phyloP scores from a whole-genome alignment of 768 basidiomycete species.

The Leccinum incarnatum region DNA sequence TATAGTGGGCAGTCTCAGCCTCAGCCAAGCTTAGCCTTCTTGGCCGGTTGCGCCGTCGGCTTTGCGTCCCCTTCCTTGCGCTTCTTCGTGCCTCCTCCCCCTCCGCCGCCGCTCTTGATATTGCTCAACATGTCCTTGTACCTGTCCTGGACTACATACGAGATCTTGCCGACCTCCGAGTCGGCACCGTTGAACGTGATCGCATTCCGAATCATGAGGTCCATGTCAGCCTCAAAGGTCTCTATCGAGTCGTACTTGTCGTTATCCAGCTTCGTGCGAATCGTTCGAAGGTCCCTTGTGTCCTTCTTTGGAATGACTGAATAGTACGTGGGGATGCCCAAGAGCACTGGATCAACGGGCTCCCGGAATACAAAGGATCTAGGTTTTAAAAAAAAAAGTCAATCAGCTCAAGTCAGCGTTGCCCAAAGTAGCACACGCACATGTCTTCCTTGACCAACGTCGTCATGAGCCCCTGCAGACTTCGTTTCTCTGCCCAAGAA shows the following conservation, averaged over 20 bases:
- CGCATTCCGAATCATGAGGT: constrained; percentile 87
- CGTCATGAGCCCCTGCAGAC: constrained; percentile 67
- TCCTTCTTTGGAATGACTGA: constrained; percentile 82
- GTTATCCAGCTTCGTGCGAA: constrained; percentile 73
- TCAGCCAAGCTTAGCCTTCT: constrained; percentile 64
- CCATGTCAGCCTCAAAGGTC: constrained; percentile 79
- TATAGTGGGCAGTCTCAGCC: constrained; percentile 23
- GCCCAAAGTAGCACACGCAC: constrained; percentile 37
- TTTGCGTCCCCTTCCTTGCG: constrained; percentile 67
- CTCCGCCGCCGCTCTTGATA: constrained; percentile 27
- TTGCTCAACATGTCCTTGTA: constrained; percentile 54
- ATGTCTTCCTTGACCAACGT: constrained; percentile 65
- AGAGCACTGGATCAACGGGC: constrained; percentile 82
- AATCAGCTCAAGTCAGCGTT: background rate
- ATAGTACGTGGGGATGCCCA: constrained; percentile 86
- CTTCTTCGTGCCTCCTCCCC: constrained; percentile 52
- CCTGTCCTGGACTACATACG: constrained; percentile 48
- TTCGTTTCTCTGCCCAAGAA: constrained; percentile 75
- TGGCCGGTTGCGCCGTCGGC: constrained; percentile 56
- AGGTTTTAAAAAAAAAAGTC: background rate
- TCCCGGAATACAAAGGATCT: constrained; percentile 79
- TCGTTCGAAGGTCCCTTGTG: constrained; percentile 82
- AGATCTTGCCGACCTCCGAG: constrained; percentile 72
- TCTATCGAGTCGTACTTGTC: constrained; percentile 82
- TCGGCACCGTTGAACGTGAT: constrained; percentile 82